Evolutionary conservation across 768 basidiomycete species (phyloP).

Genomic region (Pisolithus tinctorius): DNA sequence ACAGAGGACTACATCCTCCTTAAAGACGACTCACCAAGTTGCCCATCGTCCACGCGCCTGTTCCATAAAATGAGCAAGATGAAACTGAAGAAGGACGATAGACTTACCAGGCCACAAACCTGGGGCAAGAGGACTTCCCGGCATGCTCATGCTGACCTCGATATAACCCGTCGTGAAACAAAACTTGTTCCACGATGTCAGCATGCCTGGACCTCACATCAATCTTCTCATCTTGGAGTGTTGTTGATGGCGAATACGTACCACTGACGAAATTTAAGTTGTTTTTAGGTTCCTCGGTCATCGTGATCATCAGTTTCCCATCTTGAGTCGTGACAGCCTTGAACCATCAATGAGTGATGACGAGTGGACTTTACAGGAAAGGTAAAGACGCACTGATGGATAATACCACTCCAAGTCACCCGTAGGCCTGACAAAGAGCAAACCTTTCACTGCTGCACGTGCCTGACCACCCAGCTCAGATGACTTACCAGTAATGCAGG

Average conservation of each 20-base stretch:
- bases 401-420: slow-evolving; percentile 84
- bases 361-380: not conserved
- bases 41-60: slow-evolving; percentile 72
- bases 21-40: slow-evolving; percentile 38
- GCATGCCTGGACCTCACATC: slow-evolving; percentile 41
- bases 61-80: slow-evolving; percentile 1
- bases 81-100: slow-evolving; percentile 12
- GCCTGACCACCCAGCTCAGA: not conserved
- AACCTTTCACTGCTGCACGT: not conserved
- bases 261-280: slow-evolving; percentile 82
- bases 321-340: slow-evolving; percentile 65
- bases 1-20: not conserved
- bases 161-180: slow-evolving; percentile 93
- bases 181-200: slow-evolving; percentile 89
- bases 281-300: slow-evolving; percentile 62
- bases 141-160: slow-evolving; percentile 74
- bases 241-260: slow-evolving; percentile 22
- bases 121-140: slow-evolving; percentile 50
- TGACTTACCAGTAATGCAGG: slow-evolving; percentile 68
- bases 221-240: not conserved
- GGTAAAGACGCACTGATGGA: slow-evolving; percentile 42
- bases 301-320: slow-evolving; percentile 78
- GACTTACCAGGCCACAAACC: slow-evolving; percentile 83
- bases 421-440: slow-evolving; percentile 39
- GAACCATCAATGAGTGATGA: not conserved